Evolutionary conservation across 805 yeast genomes (phyloP), one percentile per base, ranked within the genome.

Genomic region (Lipomyces starkeyi): DNA sequence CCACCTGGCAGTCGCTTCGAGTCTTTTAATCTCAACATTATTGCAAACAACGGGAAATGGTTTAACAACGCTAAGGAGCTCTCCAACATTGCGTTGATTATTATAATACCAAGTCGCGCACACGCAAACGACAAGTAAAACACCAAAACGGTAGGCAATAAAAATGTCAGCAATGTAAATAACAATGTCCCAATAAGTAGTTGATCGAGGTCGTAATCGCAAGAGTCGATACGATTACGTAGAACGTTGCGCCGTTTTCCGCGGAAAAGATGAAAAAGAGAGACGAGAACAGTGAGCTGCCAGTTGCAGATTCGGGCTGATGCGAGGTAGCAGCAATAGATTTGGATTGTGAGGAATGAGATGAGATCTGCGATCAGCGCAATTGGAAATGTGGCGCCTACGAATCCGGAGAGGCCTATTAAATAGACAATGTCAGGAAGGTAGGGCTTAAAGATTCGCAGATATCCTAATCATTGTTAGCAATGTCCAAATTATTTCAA

Each of bases 201-300:
- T 75, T 93, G 97, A 76, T 93, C 97, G 29, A 94, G 80, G 68
- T 91, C 94, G 77, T 91, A 94, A 76, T 89, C 86, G 70, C 93
- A 87, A 32, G 88, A 87, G 77, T 95, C 99, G 40, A 93, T 87
- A 81, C 99, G 87, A 64, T 91, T 83, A 72, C 98, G 85, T 74
- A 95, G 80, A 2, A 89, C 87, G 75, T 95, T 95, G 73, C 87
- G 89, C 78, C 93, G 93, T 78, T 90, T 90, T 0, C 99, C 99
- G 65, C 94, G 84, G 74, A 95, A 94, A 56, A 96, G 81, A 71
- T 92, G 88, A 78, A 91, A 91, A 64, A 95, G 81, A 13, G 97
- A 91, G 61, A 82, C 81, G 68, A 95, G 78, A 7, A 88, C 84
- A 52, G 84, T 84, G 25, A 90, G 77, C 74, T 91, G 97, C 84